A percentile compares a stretch with the other conserved stretches of the same genome.
Conservation (phyloP, 2,329 filamentous ascomycete species). For the Exserohilum turcica region DNA sequence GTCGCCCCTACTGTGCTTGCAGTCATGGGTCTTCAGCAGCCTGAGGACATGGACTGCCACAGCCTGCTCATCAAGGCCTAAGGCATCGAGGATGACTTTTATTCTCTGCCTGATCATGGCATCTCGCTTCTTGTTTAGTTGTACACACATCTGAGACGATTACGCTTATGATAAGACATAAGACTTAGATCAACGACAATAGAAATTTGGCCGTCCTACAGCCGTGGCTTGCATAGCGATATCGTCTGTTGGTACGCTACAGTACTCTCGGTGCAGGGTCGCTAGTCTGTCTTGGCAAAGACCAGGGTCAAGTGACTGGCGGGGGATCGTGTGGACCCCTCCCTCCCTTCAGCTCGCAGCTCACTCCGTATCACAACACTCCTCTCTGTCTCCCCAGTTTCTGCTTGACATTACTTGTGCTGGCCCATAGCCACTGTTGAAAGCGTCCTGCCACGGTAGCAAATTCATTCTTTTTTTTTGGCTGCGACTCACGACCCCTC, state of each 20-base stretch:
- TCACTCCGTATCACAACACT: neutral
- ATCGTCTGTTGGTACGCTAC: neutral
- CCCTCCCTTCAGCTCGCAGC: constrained; percentile 9
- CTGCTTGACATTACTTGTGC: neutral
- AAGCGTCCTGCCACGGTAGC: neutral
- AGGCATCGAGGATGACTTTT: neutral
- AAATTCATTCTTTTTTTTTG: neutral
- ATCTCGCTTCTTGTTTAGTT: neutral
- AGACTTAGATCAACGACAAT: neutral
- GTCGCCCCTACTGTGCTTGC: constrained; percentile 93
- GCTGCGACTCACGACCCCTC: neutral
- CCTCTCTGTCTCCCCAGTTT: neutral
- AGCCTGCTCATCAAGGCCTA: constrained; percentile 80
- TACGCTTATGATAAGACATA: neutral
- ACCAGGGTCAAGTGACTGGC: constrained; percentile 6
- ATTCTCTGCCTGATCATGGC: neutral
- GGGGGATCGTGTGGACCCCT: constrained; percentile 17
- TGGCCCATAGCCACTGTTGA: neutral
- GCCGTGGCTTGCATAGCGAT: neutral
- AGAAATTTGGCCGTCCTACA: neutral
- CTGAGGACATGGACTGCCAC: constrained; percentile 87
- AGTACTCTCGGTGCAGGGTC: neutral
- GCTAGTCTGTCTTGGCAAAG: constrained; percentile 4
- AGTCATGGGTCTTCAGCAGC: constrained; percentile 88
- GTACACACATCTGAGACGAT: neutral